Conservation (phyloP, 345 rosid genomes). For the Trapa incisa region DNA sequence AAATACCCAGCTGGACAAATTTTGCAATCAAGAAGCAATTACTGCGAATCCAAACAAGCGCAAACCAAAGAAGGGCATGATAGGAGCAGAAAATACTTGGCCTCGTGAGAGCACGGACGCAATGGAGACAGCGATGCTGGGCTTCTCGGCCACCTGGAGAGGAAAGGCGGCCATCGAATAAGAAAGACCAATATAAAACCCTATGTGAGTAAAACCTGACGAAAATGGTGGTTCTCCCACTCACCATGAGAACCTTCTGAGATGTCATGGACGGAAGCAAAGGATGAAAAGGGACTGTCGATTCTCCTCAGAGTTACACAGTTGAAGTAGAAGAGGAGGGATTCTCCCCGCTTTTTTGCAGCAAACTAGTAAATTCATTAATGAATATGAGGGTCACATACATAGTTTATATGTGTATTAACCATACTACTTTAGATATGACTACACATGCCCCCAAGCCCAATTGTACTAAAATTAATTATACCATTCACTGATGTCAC, state of each 20-base stretch:
- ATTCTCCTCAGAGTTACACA: background rate
- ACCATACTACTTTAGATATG: too few relatives aligned
- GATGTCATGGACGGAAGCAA: background rate
- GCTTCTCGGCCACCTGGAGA: constrained; percentile 89
- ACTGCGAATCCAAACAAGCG: background rate
- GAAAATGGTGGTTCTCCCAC: background rate
- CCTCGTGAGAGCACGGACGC: constrained; percentile 75
- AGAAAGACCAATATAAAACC: background rate
- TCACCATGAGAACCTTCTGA: constrained; percentile 3
- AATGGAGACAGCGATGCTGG: constrained; percentile 81
- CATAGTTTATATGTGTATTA: too few relatives aligned
- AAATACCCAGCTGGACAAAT: background rate
- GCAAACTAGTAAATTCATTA: too few relatives aligned
- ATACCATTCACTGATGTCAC: too few relatives aligned
- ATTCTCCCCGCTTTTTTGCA: too few relatives aligned
- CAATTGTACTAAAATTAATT: too few relatives aligned
- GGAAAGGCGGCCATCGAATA: background rate
- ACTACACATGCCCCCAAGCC: too few relatives aligned
- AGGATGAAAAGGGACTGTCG: too few relatives aligned
- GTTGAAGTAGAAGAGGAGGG: background rate
- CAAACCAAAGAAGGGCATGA: too few relatives aligned
- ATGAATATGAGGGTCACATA: too few relatives aligned
- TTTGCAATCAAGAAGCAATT: background rate
- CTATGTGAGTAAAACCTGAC: background rate
- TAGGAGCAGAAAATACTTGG: constrained; percentile 24